Base-by-base conservation (phyloP, 257 asterid genomes). In the Solanum megistacrolobum region DNA sequence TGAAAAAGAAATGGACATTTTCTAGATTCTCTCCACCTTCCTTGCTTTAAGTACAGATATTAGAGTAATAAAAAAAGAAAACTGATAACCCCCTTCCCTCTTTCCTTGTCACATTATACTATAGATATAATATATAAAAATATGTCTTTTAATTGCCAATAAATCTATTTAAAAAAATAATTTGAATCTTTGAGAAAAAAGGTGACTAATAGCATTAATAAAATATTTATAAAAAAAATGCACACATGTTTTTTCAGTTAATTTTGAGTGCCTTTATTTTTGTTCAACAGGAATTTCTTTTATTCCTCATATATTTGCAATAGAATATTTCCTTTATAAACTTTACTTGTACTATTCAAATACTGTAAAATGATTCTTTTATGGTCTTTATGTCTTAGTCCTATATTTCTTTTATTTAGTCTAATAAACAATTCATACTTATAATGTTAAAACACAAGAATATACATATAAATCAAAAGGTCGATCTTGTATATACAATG, bases 1-100 rank as follows among this genome's bases (percentile, higher is more conserved):
- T 89, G 90, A n/a, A 91, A 89, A 90, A 73, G 85, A 18, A 92
- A 90, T 35, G 46, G 13, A 25, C 68, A 79, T 78, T 93, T 92
- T 94, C 95, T 92, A 92, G 98, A 96, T 95, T 94, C 95, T 91
- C 95, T 91, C 94, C 94, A 89, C 93, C 92, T 90, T 92, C 94
- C 91, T 89, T 68, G 94, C 93, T 91, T 93, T 92, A 91, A 86
- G 95, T 93, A 91, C 90, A 86, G 88, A 93, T 91, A 52, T 46
- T 46, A 43, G 52, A 12, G 52, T 52, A 0, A 52, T 16, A 52
- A 16, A 52, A 52, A 52, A 52, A 52, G 60, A 52, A 48, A 52
- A 52, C 23, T 52, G 4, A 52, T 16, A 16, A 52, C 23, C 21
- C 60, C 23, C n/a, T 52, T 52, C 62, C 23, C 62, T 52, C 62